Evolutionary conservation across 306 rosid species (phyloP).

Genomic region (Gastrolobium villosum): DNA sequence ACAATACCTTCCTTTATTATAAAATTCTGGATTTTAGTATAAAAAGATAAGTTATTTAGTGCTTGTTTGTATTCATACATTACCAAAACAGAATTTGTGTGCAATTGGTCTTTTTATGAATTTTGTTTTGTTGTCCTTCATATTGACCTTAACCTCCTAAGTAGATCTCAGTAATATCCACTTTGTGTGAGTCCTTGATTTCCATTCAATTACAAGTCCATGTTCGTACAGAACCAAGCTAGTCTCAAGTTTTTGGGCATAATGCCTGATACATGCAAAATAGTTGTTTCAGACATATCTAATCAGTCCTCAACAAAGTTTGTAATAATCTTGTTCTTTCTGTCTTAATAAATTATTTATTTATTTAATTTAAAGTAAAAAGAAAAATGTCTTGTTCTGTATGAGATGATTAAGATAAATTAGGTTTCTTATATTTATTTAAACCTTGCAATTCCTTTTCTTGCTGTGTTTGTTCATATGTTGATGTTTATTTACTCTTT

Average conservation of each 20-base stretch:
- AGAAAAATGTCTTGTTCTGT: not conserved
- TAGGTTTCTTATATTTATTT: not conserved
- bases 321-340: not conserved
- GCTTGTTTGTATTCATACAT: not conserved
- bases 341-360: not conserved
- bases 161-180: too few species aligned
- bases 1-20: too few species aligned
- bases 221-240: too few species aligned
- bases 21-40: too few species aligned
- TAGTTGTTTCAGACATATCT: not conserved
- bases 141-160: too few species aligned
- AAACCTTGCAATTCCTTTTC: not conserved
- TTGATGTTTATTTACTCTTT: not conserved
- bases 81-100: not conserved
- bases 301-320: slow-evolving; percentile 8
- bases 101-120: too few species aligned
- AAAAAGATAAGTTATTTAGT: too few species aligned
- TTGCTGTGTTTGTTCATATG: not conserved
- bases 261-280: too few species aligned
- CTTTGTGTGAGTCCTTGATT: too few species aligned
- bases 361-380: not conserved
- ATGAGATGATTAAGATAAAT: not conserved
- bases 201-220: too few species aligned
- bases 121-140: too few species aligned
- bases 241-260: too few species aligned